A percentile compares a stretch with the other conserved stretches of the same genome.
phyloP scores from a whole-genome alignment of 371 early-diverging fungal genomes.

The Syncephalastrum monosporum region DNA sequence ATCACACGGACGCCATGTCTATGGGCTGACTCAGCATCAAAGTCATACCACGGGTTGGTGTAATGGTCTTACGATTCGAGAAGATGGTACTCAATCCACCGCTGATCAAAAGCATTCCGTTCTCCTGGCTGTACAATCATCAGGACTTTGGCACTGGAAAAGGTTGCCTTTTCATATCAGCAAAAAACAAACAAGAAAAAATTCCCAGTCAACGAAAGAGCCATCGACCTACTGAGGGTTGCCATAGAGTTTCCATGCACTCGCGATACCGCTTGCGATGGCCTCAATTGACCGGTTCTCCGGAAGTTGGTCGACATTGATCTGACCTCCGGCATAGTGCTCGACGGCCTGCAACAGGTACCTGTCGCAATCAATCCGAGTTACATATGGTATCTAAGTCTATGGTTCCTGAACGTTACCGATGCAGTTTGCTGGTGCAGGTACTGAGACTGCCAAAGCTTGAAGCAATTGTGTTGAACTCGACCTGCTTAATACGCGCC shows the following conservation, averaged over 20 bases:
- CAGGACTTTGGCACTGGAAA: conserved; percentile 72
- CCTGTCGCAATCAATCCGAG: conserved; percentile 27
- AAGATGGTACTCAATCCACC: conserved; percentile 86
- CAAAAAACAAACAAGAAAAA: not conserved
- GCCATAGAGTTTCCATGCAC: conserved; percentile 79
- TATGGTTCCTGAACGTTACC: conserved; percentile 37
- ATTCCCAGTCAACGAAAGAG: not conserved
- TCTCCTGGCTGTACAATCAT: conserved; percentile 95
- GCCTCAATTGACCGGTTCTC: conserved; percentile 67
- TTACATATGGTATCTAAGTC: not conserved
- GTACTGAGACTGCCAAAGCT: conserved; percentile 88
- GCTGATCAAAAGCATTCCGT: conserved; percentile 93
- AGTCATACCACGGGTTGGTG: not conserved
- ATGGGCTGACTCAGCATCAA: conserved; percentile 1
- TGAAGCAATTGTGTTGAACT: conserved; percentile 94
- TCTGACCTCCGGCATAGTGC: conserved; percentile 44
- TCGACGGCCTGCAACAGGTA: conserved; percentile 57
- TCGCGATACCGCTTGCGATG: conserved; percentile 79
- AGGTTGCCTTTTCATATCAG: not conserved
- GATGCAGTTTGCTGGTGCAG: conserved; percentile 75
- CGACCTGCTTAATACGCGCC: conserved; percentile 85
- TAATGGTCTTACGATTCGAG: conserved; percentile 60
- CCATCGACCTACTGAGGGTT: conserved; percentile 56
- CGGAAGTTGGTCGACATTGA: conserved; percentile 63
- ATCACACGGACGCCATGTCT: conserved; percentile 68